Conservation (phyloP, 2,329 filamentous ascomycete species). For the Botrytis hyacinthi region DNA sequence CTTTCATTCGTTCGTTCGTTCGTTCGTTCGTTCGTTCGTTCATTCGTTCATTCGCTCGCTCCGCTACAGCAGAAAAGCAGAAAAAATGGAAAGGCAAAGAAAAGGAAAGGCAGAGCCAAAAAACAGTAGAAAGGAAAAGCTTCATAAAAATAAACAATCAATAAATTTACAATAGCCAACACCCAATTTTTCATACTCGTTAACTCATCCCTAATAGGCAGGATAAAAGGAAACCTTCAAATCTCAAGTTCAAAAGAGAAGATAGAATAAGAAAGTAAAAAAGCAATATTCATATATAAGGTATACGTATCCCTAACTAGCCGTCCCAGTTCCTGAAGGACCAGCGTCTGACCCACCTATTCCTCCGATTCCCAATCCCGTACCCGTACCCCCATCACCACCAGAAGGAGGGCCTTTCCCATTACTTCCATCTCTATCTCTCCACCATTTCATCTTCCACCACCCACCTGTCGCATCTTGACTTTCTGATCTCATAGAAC, state of each 20-base stretch:
- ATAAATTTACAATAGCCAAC: not conserved
- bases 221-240: not conserved
- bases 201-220: not conserved
- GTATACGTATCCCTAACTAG: conserved; percentile 3
- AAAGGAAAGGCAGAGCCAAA: not conserved
- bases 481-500: conserved; percentile 35
- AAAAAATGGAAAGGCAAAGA: not conserved
- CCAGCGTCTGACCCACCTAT: not conserved
- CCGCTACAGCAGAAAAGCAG: not conserved
- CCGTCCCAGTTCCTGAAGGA: not conserved
- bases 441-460: conserved; percentile 57
- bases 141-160: not conserved
- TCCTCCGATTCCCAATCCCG: not conserved
- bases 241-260: not conserved
- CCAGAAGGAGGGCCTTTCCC: conserved; percentile 26
- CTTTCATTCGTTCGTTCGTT: not conserved
- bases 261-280: not conserved
- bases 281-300: not conserved
- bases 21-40: no score
- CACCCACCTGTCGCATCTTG: conserved; percentile 54
- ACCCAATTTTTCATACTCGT: not conserved
- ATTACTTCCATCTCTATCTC: conserved; percentile 19
- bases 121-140: not conserved
- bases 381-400: not conserved
- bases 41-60: not conserved